Conservation (phyloP, 352 stramenopile genomes). For the Pelagophyceae sp. region DNA sequence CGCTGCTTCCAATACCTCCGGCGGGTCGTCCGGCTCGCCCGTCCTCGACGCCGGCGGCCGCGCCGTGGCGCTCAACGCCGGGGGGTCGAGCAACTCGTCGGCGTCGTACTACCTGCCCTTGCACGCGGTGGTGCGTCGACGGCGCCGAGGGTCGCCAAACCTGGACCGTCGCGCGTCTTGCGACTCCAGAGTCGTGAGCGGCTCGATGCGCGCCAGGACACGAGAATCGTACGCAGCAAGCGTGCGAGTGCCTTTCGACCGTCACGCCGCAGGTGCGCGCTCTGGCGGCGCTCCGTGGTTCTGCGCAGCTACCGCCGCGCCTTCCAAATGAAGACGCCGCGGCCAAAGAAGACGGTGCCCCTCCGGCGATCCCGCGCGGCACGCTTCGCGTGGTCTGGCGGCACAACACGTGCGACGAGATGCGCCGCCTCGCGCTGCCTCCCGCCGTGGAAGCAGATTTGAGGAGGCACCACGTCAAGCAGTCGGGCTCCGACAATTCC, state of each 20-base stretch:
- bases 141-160: too few species aligned
- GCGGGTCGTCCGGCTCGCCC: slow-evolving; percentile 70
- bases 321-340: too few species aligned
- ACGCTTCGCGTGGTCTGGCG: slow-evolving; percentile 10
- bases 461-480: background rate
- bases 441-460: background rate
- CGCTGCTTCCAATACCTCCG: slow-evolving; percentile 60
- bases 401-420: slow-evolving; percentile 44
- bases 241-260: too few species aligned
- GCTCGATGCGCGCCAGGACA: too few species aligned
- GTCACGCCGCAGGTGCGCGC: too few species aligned
- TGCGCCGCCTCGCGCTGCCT: background rate
- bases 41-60: slow-evolving; percentile 72
- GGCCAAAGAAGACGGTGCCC: too few species aligned
- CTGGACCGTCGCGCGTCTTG: too few species aligned
- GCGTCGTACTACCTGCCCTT: slow-evolving; percentile 79
- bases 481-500: background rate
- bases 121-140: slow-evolving; percentile 68
- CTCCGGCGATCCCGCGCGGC: background rate
- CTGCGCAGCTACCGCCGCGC: too few species aligned
- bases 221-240: too few species aligned
- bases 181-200: too few species aligned
- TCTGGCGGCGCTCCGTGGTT: slow-evolving; percentile 43
- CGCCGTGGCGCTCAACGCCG: slow-evolving; percentile 77
- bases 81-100: slow-evolving; percentile 67